Percentiles rank a stretch among this genome's conserved stretches.
These are phyloP conservation scores for Hyphodiscus sp. DNA, from an alignment of 2,329 filamentous ascomycete species.

Conservation along the genomic window DNA sequence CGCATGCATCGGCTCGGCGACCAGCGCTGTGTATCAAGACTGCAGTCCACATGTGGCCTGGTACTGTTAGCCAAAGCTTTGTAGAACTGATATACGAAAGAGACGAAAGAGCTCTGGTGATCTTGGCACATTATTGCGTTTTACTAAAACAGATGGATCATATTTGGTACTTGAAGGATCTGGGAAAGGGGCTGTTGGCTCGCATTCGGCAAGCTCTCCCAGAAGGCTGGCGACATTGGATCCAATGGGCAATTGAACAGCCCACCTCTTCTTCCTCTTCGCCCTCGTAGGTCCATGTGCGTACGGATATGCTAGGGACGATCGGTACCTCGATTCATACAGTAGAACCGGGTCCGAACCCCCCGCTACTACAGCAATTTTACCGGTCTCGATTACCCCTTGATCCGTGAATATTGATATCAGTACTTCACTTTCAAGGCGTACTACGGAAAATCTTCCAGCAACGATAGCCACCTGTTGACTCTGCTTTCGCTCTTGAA, in stretches of 20 bases:
- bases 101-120: conserved; percentile 21
- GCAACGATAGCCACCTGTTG: not conserved
- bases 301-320: conserved; percentile 32
- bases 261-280: conserved; percentile 6
- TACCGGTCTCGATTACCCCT: not conserved
- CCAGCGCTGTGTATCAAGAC: conserved; percentile 1
- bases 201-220: conserved; percentile 7
- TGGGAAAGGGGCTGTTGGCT: conserved; percentile 9
- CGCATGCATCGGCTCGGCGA: not conserved
- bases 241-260: conserved; percentile 13
- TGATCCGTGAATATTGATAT: not conserved
- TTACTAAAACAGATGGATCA: conserved; percentile 11
- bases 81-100: conserved; percentile 10
- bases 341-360: not conserved
- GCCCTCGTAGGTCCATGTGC: conserved; percentile 1
- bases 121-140: conserved; percentile 15
- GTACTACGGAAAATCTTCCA: not conserved
- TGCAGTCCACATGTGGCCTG: conserved; percentile 11
- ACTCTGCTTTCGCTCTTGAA: not conserved
- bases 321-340: conserved; percentile 26
- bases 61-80: conserved; percentile 8
- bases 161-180: conserved; percentile 11
- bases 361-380: not conserved
- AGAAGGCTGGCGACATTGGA: conserved; percentile 7
- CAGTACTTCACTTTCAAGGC: not conserved